Percentiles rank a stretch among this genome's conserved stretches.
These are phyloP conservation scores for Onygena corvina DNA, from an alignment of 2,329 filamentous ascomycete species.

Conservation along the genomic window DNA sequence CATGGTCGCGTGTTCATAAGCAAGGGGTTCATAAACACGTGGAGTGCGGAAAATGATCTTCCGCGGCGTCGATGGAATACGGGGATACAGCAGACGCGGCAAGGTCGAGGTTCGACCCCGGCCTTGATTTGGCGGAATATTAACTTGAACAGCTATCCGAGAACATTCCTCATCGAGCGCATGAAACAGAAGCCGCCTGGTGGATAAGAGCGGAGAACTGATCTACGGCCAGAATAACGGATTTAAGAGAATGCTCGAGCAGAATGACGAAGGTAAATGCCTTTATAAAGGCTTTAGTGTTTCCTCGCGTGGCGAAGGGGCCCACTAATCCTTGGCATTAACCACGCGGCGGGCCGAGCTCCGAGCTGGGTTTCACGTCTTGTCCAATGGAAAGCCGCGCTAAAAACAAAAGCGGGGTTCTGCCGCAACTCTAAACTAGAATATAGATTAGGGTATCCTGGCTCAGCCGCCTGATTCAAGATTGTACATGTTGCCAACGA, in stretches of 20 bases:
- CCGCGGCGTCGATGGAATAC: not conserved
- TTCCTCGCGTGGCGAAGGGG: not conserved
- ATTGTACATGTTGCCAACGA: not conserved
- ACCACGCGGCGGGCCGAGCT: constrained; percentile 5
- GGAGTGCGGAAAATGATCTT: not conserved
- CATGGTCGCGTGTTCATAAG: not conserved
- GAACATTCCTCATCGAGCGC: not conserved
- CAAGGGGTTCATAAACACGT: not conserved
- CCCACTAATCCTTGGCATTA: not conserved
- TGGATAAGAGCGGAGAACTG: too few relatives aligned
- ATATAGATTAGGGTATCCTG: not conserved
- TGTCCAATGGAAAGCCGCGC: not conserved
- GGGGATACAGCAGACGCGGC: not conserved
- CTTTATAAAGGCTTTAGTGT: not conserved
- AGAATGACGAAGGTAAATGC: not conserved
- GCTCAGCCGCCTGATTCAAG: too few relatives aligned
- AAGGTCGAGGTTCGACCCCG: not conserved
- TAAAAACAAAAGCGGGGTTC: not conserved
- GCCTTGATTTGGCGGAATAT: not conserved
- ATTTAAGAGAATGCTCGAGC: not conserved
- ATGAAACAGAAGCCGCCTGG: not conserved
- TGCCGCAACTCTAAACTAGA: not conserved
- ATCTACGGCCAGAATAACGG: not conserved
- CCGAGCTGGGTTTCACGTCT: constrained; percentile 1
- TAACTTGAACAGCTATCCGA: not conserved